Evolutionary conservation across 441 rosid species (phyloP).

Genomic region (Corymbia calophylla): DNA sequence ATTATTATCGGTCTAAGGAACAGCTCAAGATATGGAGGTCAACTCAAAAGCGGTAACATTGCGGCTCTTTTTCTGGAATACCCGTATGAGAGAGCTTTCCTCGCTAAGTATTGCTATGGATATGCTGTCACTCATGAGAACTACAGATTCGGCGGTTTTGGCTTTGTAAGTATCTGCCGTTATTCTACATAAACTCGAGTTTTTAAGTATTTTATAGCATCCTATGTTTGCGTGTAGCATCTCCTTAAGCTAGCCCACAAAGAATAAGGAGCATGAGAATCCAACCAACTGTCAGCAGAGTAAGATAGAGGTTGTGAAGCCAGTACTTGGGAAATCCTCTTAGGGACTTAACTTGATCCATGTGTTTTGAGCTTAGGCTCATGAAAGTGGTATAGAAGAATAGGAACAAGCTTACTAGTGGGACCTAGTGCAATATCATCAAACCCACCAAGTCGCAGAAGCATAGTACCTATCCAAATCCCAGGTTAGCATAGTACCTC

Average conservation of each 20-base stretch:
- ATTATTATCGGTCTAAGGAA: constrained; percentile 1
- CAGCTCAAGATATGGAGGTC: constrained; percentile 1
- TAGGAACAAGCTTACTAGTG: not conserved
- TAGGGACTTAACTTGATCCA: not conserved
- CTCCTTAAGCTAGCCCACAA: not conserved
- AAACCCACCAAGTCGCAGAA: not conserved
- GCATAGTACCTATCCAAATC: not conserved
- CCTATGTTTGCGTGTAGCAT: not conserved
- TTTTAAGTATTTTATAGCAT: not conserved
- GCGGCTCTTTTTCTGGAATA: constrained; percentile 18
- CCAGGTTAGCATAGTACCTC: not conserved
- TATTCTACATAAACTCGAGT: not conserved
- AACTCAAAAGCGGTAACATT: constrained; percentile 8
- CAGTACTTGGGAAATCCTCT: not conserved
- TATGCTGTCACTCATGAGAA: constrained; percentile 13
- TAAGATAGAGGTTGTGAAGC: not conserved
- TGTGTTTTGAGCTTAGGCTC: too few species aligned
- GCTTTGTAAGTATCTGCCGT: constrained; percentile 5
- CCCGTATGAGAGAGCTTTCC: constrained; percentile 25
- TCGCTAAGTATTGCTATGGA: constrained; percentile 21
- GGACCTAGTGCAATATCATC: not conserved
- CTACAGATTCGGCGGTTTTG: constrained; percentile 20
- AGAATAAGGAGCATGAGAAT: not conserved
- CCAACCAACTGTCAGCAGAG: not conserved
- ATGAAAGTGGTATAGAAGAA: not conserved